Percentiles rank a stretch among this genome's conserved stretches.
Evolutionary conservation across 495 filamentous ascomycete species (phyloP).

Genomic region (Xylaria longipes): DNA sequence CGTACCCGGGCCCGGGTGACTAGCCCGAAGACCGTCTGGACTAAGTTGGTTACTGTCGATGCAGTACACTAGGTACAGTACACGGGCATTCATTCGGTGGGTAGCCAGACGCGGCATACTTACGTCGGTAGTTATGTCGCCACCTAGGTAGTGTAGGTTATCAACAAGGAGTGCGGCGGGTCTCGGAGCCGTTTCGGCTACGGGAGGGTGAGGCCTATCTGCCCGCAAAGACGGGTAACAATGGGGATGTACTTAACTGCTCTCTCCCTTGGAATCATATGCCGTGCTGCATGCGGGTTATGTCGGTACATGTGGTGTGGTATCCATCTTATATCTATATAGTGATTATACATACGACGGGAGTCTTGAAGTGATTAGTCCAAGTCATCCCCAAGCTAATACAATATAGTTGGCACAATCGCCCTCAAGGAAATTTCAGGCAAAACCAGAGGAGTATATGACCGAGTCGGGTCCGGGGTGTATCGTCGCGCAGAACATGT

Average conservation of each 20-base stretch:
- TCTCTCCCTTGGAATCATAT: neutral
- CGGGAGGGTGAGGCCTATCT: neutral
- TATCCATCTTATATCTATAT: neutral
- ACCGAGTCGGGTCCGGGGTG: neutral
- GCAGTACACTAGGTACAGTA: too few relatives aligned
- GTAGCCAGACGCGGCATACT: neutral
- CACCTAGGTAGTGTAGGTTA: neutral
- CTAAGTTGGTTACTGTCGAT: neutral
- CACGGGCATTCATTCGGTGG: neutral
- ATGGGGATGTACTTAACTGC: neutral
- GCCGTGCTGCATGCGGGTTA: neutral
- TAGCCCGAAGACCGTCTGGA: neutral
- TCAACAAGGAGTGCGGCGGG: neutral
- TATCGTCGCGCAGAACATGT: neutral
- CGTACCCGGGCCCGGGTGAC: neutral
- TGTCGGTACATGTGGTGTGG: neutral
- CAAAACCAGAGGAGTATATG: too few relatives aligned
- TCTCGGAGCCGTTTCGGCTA: slow-evolving; percentile 22
- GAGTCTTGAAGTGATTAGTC: neutral
- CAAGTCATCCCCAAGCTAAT: neutral
- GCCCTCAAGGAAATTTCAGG: neutral
- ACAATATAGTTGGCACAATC: neutral
- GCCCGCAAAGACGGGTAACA: neutral
- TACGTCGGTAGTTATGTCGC: neutral
- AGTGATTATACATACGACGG: neutral